These are phyloP conservation scores for Trichoderma cornu-damae DNA, from an alignment of 2,329 filamentous ascomycete species.

Conservation along the genomic window DNA sequence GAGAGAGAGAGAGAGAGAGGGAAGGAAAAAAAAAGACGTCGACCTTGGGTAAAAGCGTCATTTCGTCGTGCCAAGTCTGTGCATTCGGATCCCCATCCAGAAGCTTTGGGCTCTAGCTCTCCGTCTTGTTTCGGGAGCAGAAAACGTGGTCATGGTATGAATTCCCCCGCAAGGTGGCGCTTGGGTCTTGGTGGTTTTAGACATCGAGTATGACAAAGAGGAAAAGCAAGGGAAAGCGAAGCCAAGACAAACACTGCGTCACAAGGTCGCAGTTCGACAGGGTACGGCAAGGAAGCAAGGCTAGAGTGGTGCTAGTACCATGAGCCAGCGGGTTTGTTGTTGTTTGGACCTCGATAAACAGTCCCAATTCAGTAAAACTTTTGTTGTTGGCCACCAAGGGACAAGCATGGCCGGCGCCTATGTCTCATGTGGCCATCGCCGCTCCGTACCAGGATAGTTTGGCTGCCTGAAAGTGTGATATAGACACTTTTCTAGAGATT, in stretches of 20 bases:
- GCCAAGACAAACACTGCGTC: slow-evolving; percentile 1
- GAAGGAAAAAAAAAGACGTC: background rate
- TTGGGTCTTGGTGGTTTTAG: background rate
- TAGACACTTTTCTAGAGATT: background rate
- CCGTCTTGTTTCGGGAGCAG: slow-evolving; percentile 1
- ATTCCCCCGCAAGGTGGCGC: background rate
- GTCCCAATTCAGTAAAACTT: background rate
- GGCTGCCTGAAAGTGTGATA: background rate
- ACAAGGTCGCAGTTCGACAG: slow-evolving; percentile 14
- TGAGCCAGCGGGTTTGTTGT: background rate
- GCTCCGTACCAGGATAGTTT: background rate
- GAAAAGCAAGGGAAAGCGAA: background rate
- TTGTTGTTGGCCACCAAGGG: slow-evolving; percentile 3
- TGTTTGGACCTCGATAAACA: slow-evolving; percentile 6
- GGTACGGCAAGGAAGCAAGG: slow-evolving; percentile 11
- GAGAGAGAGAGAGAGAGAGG: too few species aligned
- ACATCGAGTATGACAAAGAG: slow-evolving; percentile 2
- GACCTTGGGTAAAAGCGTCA: background rate
- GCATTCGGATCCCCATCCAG: background rate
- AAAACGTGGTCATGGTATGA: slow-evolving; percentile 4
- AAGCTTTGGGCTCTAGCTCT: background rate
- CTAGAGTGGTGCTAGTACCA: background rate
- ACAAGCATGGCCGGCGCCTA: slow-evolving; percentile 4
- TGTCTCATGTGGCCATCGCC: background rate
- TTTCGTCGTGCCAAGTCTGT: background rate